Conservation (phyloP, 2,329 filamentous ascomycete genomes). For the Penicillium sp. region DNA sequence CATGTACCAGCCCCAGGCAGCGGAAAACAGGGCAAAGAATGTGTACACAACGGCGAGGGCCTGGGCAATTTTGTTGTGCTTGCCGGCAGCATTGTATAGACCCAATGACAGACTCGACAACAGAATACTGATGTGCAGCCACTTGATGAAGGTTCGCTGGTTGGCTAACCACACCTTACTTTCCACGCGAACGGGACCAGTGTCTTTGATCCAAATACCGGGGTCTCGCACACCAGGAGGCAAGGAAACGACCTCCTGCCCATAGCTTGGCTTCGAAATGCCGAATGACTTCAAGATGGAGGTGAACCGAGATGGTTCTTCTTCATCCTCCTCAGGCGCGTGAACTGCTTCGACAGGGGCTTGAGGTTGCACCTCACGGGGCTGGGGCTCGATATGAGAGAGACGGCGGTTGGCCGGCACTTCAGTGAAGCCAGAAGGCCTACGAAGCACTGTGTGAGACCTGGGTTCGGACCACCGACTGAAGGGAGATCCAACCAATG, state of each 20-base stretch:
- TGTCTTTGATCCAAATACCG: conserved; percentile 88
- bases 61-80: conserved; percentile 71
- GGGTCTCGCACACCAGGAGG: conserved; percentile 89
- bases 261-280: conserved; percentile 70
- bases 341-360: conserved; percentile 37
- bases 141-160: conserved; percentile 97
- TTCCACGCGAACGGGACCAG: conserved; percentile 87
- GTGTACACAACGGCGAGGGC: conserved; percentile 82
- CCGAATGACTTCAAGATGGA: conserved; percentile 82
- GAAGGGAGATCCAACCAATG: conserved; percentile 37
- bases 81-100: conserved; percentile 83
- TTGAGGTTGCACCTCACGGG: conserved; percentile 36
- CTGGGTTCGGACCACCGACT: conserved; percentile 27
- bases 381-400: conserved; percentile 38
- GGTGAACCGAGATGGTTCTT: conserved; percentile 59
- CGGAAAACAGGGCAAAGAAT: conserved; percentile 76
- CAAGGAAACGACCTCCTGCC: conserved; percentile 57
- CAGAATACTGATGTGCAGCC: conserved; percentile 92
- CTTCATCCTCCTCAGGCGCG: conserved; percentile 34
- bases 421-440: conserved; percentile 28
- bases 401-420: conserved; percentile 30
- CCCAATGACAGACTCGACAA: conserved; percentile 81
- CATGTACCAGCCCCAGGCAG: conserved; percentile 83
- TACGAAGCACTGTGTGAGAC: conserved; percentile 22
- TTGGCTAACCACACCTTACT: conserved; percentile 99